A percentile compares a stretch with the other conserved stretches of the same genome.
phyloP scores from a whole-genome alignment of 495 filamentous ascomycete genomes.

The Neurospora sp. region DNA sequence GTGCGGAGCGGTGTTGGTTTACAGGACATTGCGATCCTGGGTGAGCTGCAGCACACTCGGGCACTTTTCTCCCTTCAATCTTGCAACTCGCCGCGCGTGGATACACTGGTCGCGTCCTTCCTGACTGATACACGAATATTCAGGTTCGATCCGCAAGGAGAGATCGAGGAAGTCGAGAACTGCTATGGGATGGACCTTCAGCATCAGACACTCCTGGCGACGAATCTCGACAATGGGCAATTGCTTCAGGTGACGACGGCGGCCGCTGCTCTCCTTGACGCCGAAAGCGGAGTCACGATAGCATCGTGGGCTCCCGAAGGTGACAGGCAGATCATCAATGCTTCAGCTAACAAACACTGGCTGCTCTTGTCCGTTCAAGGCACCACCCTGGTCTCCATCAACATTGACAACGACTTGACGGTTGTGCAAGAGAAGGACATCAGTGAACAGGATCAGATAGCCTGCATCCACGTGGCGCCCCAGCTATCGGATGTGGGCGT shows the following conservation, averaged over 20 bases:
- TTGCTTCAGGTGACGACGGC: slow-evolving; percentile 71
- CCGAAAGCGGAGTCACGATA: slow-evolving; percentile 56
- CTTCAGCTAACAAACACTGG: slow-evolving; percentile 57
- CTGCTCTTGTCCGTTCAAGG: slow-evolving; percentile 69
- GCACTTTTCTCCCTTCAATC: slow-evolving; percentile 52
- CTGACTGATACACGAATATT: slow-evolving; percentile 79
- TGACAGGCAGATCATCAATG: slow-evolving; percentile 59
- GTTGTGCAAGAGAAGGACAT: slow-evolving; percentile 50
- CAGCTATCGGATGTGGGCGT: slow-evolving; percentile 48
- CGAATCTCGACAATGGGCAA: slow-evolving; percentile 49
- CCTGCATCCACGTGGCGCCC: slow-evolving; percentile 56
- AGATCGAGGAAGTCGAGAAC: slow-evolving; percentile 72
- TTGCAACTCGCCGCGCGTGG: slow-evolving; percentile 33
- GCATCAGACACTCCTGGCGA: slow-evolving; percentile 62
- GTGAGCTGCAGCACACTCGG: slow-evolving; percentile 65
- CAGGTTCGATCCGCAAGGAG: slow-evolving; percentile 59
- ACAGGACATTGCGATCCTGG: slow-evolving; percentile 75
- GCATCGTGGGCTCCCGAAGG: slow-evolving; percentile 56
- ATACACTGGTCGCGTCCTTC: slow-evolving; percentile 72
- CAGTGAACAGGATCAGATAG: slow-evolving; percentile 59
- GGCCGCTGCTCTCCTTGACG: slow-evolving; percentile 51
- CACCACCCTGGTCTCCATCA: slow-evolving; percentile 52
- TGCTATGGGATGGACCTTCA: slow-evolving; percentile 60
- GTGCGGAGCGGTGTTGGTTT: slow-evolving; percentile 90
- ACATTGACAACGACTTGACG: slow-evolving; percentile 47